Conservation (phyloP, 257 asterid genomes). For the Buddleja alternifolia region DNA sequence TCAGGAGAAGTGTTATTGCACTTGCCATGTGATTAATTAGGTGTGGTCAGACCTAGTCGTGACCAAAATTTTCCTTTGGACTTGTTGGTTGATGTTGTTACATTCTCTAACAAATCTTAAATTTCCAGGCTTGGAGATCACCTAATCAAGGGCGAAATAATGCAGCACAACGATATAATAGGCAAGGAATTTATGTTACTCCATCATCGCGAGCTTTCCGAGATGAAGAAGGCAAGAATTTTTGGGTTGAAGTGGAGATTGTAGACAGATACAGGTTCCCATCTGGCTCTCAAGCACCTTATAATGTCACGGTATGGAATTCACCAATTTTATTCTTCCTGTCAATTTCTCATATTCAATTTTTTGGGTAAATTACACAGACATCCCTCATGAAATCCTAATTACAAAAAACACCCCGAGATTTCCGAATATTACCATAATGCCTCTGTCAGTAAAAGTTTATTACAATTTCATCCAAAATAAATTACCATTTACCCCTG, state of each 20-base stretch:
- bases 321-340: background rate
- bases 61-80: background rate
- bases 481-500: too few relatives aligned
- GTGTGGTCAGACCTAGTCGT: too few relatives aligned
- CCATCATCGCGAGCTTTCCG: slow-evolving; percentile 91
- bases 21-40: too few relatives aligned
- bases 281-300: slow-evolving; percentile 92
- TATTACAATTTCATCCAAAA: too few relatives aligned
- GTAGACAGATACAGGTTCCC: slow-evolving; percentile 80
- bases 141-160: slow-evolving; percentile 90
- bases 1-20: too few relatives aligned
- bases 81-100: slow-evolving; percentile 21
- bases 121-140: slow-evolving; percentile 86
- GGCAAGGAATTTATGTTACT: slow-evolving; percentile 84
- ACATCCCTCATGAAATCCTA: too few relatives aligned
- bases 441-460: too few relatives aligned
- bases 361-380: background rate
- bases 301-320: slow-evolving; percentile 80
- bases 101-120: slow-evolving; percentile 28
- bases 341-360: background rate
- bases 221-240: slow-evolving; percentile 97
- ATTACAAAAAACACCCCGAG: too few relatives aligned
- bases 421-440: too few relatives aligned
- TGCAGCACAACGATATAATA: slow-evolving; percentile 64
- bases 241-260: slow-evolving; percentile 93